Conservation (phyloP, 2,329 filamentous ascomycete genomes). For the Chalara sp. region DNA sequence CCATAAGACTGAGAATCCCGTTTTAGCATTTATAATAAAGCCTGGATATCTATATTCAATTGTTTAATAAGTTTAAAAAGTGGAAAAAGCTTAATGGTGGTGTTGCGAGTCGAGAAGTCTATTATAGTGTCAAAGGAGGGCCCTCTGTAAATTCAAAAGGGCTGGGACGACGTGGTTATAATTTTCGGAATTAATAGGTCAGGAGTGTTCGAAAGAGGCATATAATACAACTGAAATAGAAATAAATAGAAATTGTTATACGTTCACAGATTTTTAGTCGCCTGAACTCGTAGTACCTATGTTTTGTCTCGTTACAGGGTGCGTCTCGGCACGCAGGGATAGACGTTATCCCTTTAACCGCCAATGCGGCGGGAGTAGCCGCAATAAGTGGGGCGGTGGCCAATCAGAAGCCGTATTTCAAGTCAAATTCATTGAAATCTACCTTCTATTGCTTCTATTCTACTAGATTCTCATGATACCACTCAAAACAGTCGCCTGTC, state of each 20-base stretch:
- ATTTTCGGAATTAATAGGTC: not conserved
- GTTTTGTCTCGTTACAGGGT: too few relatives aligned
- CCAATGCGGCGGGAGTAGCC: too few relatives aligned
- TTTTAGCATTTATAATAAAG: not conserved
- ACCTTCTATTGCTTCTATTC: too few relatives aligned
- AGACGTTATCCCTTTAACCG: too few relatives aligned
- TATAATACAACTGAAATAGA: not conserved
- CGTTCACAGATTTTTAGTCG: too few relatives aligned
- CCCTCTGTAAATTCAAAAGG: not conserved
- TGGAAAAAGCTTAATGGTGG: not conserved
- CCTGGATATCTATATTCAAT: not conserved
- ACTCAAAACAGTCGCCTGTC: too few relatives aligned
- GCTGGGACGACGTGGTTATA: conserved; percentile 15
- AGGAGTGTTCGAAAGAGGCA: not conserved
- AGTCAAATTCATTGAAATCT: too few relatives aligned
- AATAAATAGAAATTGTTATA: too few relatives aligned
- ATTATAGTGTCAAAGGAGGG: conserved; percentile 1
- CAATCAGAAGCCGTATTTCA: too few relatives aligned
- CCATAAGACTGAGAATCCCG: not conserved
- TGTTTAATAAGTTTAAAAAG: not conserved
- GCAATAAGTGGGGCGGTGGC: too few relatives aligned
- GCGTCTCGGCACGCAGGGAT: not conserved
- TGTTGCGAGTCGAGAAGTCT: not conserved
- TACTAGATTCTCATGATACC: too few relatives aligned
- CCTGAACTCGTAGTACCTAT: too few relatives aligned